Base-by-base conservation (phyloP, 2,329 filamentous ascomycete genomes). In the Xylariales sp. region DNA sequence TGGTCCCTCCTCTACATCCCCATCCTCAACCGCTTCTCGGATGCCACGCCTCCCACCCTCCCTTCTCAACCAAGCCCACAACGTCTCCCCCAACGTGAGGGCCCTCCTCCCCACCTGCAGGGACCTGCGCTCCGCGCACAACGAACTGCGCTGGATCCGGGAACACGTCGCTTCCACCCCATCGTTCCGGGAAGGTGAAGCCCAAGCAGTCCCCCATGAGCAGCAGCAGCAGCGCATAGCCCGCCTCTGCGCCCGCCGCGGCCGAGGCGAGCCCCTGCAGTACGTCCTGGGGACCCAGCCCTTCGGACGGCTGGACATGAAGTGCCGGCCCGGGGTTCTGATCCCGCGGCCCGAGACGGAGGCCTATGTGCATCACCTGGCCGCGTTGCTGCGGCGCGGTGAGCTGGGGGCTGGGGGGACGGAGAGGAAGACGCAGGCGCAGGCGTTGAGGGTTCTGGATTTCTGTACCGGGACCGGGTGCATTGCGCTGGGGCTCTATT, bases 381-480 rank as follows among this genome's bases (percentile, higher is more conserved):
- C 73, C 25, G 56, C 63, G 4, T 48, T 73, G 15, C 59, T 80
- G 31, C 47, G 20, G 14, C 22, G 24, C 22, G 51, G 11, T 14
- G 19, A 25, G n/a, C 40, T 22, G 24, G 24, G 57, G 38, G 49
- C 47, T 6, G 47, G 44, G 11, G 20, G 38, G 19, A 35, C 52
- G 4, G 31, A 48, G 29, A 40, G 5, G 11, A 15, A 10, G 20
- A 42, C n/a, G 33, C 32, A 14, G 27, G 29, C 5, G n/a, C 40
- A 29, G 47, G 51, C 51, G 46, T 11, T 94, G 10, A 74, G 72
- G 10, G 69, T 97, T 29, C 62, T 96, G 7, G 93, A 98, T 61
- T 70, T 96, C 21, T 97, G 93, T 62, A 90, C 88, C 0, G 93
- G 93, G 8, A 88, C 86, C 4, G 93, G 93, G 4, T 96, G 91